A percentile compares a stretch with the other conserved stretches of the same genome.
Evolutionary conservation across 108 stramenopile genomes (phyloP).

Genomic region (Skeletonema costatum): DNA sequence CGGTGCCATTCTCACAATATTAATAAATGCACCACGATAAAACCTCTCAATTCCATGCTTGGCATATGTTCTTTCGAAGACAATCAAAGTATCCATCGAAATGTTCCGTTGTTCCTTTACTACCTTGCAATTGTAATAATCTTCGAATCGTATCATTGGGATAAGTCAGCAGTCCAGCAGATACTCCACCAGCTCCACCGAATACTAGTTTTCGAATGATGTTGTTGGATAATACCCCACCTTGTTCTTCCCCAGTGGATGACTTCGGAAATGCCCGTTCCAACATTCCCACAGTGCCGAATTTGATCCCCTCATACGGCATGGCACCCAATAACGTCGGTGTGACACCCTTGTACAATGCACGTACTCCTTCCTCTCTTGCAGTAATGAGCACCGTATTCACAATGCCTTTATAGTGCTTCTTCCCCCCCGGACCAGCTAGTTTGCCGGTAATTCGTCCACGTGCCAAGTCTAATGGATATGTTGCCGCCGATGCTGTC

Average conservation of each 20-base stretch:
- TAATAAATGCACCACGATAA: slow-evolving; percentile 76
- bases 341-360: slow-evolving; percentile 81
- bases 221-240: slow-evolving; percentile 7
- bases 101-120: slow-evolving; percentile 63
- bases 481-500: slow-evolving; percentile 79
- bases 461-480: slow-evolving; percentile 87
- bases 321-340: slow-evolving; percentile 87
- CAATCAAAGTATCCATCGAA: slow-evolving; percentile 88
- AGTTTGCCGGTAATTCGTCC: slow-evolving; percentile 87
- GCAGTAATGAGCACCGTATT: slow-evolving; percentile 71
- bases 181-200: slow-evolving; percentile 83
- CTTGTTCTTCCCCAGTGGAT: slow-evolving; percentile 8
- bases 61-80: slow-evolving; percentile 67
- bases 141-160: slow-evolving; percentile 93
- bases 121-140: slow-evolving; percentile 86
- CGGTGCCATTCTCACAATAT: slow-evolving; percentile 87
- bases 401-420: slow-evolving; percentile 79
- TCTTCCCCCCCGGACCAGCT: slow-evolving; percentile 50
- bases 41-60: slow-evolving; percentile 72
- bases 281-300: slow-evolving; percentile 87
- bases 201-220: slow-evolving; percentile 72
- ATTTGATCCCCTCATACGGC: slow-evolving; percentile 92
- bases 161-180: slow-evolving; percentile 82
- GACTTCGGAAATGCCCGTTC: slow-evolving; percentile 66
- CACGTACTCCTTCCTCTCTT: slow-evolving; percentile 76